These are phyloP conservation scores for Dendrobium catenatum DNA, from an alignment of 106 monocot species.

Conservation along the genomic window DNA sequence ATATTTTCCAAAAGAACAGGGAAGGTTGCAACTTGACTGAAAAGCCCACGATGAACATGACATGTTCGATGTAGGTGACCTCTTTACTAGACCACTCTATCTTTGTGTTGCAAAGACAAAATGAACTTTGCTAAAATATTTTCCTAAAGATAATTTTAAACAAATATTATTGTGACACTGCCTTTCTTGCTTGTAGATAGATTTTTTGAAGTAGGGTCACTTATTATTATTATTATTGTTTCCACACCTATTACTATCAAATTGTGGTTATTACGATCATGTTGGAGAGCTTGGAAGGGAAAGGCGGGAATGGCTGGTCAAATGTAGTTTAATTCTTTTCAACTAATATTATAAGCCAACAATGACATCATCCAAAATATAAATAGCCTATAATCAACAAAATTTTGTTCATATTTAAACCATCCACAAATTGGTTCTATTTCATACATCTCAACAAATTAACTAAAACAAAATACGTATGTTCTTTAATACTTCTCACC, in stretches of 20 bases:
- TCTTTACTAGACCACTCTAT: neutral
- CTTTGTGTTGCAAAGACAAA: neutral
- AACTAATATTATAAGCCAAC: too few relatives aligned
- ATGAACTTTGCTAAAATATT: neutral
- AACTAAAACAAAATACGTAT: too few relatives aligned
- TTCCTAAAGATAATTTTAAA: neutral
- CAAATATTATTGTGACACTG: neutral
- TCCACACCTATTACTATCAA: neutral
- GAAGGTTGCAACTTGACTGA: neutral
- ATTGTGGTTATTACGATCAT: neutral
- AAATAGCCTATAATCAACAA: too few relatives aligned
- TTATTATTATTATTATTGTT: neutral
- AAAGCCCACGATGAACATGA: neutral
- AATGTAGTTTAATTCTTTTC: too few relatives aligned
- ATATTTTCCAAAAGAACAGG: neutral
- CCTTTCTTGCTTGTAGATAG: too few relatives aligned
- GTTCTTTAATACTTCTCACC: too few relatives aligned
- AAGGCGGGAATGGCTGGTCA: too few relatives aligned
- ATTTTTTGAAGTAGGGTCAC: neutral
- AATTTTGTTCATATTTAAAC: too few relatives aligned
- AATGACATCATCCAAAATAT: too few relatives aligned
- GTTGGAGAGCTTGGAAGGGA: too few relatives aligned
- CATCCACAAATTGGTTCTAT: too few relatives aligned
- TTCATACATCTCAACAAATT: too few relatives aligned
- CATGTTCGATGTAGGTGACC: neutral